Conservation (phyloP, 495 filamentous ascomycete genomes). For the Coniosporium apollinis region DNA sequence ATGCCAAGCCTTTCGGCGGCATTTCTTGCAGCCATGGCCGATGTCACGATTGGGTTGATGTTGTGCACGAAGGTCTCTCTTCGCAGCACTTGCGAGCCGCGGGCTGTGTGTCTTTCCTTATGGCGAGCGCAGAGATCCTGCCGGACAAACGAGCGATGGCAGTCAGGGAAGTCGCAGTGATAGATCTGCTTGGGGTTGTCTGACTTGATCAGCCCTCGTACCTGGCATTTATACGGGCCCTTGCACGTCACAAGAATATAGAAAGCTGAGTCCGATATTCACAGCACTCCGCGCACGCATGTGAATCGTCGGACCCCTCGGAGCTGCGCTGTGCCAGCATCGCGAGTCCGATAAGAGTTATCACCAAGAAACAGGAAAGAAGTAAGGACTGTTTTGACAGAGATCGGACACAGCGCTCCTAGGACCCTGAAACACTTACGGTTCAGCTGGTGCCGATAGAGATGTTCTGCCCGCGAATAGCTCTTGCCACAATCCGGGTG, state of each 20-base stretch:
- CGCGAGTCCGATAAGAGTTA: too few relatives aligned
- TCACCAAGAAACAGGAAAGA: too few relatives aligned
- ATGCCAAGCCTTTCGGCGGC: too few relatives aligned
- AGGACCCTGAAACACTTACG: conserved; percentile 36
- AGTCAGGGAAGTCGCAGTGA: conserved; percentile 84
- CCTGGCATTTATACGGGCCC: too few relatives aligned
- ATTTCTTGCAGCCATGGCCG: conserved; percentile 7
- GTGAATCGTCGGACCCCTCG: too few relatives aligned
- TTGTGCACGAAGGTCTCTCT: conserved; percentile 62
- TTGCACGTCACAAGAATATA: not conserved
- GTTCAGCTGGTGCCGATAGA: conserved; percentile 93
- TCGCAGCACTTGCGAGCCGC: conserved; percentile 83
- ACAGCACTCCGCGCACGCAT: too few relatives aligned
- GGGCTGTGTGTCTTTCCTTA: conserved; percentile 87
- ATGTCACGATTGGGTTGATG: conserved; percentile 18
- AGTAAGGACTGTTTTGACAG: too few relatives aligned
- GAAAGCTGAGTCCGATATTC: too few relatives aligned
- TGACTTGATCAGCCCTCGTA: conserved; percentile 14
- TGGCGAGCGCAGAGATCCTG: conserved; percentile 90
- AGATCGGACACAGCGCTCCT: too few relatives aligned
- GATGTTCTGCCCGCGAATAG: conserved; percentile 91
- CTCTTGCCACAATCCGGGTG: conserved; percentile 84
- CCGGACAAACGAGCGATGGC: conserved; percentile 77
- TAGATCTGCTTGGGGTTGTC: conserved; percentile 88
- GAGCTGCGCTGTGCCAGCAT: too few relatives aligned